Conservation (phyloP, 2,329 filamentous ascomycete genomes). For the Ophiostoma pallidulum region DNA sequence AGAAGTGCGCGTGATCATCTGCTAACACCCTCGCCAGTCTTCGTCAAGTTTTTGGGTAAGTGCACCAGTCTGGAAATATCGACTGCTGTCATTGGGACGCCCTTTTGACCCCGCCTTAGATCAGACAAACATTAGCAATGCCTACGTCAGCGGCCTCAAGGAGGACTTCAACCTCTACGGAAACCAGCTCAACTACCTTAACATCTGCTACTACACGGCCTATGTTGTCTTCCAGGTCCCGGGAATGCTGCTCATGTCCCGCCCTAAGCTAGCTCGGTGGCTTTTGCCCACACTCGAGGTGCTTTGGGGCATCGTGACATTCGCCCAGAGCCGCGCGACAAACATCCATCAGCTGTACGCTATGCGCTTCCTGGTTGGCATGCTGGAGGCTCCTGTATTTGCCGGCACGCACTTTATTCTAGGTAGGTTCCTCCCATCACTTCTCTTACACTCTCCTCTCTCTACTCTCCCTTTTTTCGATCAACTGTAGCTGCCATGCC, state of each 20-base stretch:
- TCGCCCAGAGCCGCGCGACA: slow-evolving; percentile 22
- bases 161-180: slow-evolving; percentile 29
- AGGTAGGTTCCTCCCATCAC: slow-evolving; percentile 12
- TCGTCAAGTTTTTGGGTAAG: slow-evolving; percentile 25
- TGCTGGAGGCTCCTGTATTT: slow-evolving; percentile 26
- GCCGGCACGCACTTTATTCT: slow-evolving; percentile 26
- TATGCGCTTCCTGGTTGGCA: slow-evolving; percentile 24
- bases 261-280: slow-evolving; percentile 24
- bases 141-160: slow-evolving; percentile 30
- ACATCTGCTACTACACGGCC: slow-evolving; percentile 31
- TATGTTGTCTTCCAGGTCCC: slow-evolving; percentile 29
- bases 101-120: slow-evolving; percentile 14
- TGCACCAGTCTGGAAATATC: too few relatives aligned
- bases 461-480: slow-evolving; percentile 13
- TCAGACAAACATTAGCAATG: slow-evolving; percentile 28
- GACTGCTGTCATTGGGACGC: too few relatives aligned
- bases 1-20: too few relatives aligned
- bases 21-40: slow-evolving; percentile 20
- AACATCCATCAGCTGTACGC: slow-evolving; percentile 25
- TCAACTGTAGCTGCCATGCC: too few relatives aligned
- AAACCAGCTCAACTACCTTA: slow-evolving; percentile 32
- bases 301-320: slow-evolving; percentile 25
- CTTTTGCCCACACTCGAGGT: slow-evolving; percentile 24
- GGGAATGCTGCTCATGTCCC: slow-evolving; percentile 24
- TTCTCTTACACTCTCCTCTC: slow-evolving; percentile 11